Conservation (phyloP, 306 rosid genomes). For the Fragaria nilgerrensis region DNA sequence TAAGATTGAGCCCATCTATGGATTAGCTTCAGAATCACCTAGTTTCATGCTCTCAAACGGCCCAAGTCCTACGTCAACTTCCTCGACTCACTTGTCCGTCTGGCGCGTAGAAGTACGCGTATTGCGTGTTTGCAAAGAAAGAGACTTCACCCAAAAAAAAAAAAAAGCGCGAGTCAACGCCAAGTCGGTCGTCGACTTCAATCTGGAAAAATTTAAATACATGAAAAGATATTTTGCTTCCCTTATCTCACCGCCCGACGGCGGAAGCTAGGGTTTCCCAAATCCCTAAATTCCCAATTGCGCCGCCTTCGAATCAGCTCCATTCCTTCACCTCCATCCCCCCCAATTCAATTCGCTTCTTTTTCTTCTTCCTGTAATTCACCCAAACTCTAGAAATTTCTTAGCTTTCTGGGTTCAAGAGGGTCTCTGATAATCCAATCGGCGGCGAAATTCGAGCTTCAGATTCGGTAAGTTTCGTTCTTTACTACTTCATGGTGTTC, state of each 20-base stretch:
- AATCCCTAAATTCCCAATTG: neutral
- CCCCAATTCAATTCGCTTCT: neutral
- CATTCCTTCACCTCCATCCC: neutral
- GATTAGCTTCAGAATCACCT: no score
- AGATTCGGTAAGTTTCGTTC: neutral
- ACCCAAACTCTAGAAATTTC: neutral
- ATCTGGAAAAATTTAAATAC: neutral
- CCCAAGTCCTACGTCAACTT: neutral
- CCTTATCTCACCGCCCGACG: conserved; percentile 6
- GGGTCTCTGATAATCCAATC: neutral
- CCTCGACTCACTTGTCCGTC: neutral
- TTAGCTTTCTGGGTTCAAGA: neutral
- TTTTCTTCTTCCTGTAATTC: neutral
- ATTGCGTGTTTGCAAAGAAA: neutral
- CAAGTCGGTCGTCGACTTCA: neutral
- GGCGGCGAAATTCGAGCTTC: neutral
- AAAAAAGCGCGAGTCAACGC: neutral
- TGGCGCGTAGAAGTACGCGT: neutral
- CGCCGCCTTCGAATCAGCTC: neutral
- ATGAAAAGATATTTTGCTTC: neutral
- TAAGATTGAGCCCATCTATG: no score
- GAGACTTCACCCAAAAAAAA: neutral
- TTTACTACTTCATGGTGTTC: neutral
- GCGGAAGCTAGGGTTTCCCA: conserved; percentile 7
- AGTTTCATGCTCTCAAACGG: no score